These are phyloP conservation scores for Schizothecium vesticola DNA, from an alignment of 495 filamentous ascomycete species.

Conservation along the genomic window DNA sequence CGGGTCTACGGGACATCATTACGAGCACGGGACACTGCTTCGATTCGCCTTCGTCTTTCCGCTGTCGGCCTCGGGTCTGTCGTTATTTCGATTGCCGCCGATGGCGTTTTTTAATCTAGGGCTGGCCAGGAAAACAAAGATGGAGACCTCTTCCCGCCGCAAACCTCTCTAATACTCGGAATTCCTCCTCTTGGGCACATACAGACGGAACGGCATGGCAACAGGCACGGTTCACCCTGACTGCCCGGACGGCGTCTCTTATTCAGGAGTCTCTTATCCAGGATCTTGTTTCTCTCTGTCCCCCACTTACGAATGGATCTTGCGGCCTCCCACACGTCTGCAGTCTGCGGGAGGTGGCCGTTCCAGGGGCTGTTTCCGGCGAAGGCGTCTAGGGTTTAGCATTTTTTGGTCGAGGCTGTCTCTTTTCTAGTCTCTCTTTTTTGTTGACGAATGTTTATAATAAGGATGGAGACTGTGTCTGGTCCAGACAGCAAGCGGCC, in stretches of 20 bases:
- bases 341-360: background rate
- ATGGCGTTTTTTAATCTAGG: conserved; percentile 12
- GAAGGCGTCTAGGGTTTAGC: conserved; percentile 14
- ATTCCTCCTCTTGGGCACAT: conserved; percentile 20
- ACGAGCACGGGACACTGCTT: conserved; percentile 25
- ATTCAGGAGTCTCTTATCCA: background rate
- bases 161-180: conserved; percentile 29
- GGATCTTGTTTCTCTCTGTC: conserved; percentile 11
- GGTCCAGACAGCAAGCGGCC: background rate
- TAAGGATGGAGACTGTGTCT: conserved; percentile 5
- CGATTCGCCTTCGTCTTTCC: conserved; percentile 10
- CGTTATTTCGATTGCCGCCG: conserved; percentile 12
- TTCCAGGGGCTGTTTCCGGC: conserved; percentile 2
- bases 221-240: conserved; percentile 15
- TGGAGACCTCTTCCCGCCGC: conserved; percentile 9
- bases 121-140: background rate
- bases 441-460: conserved; percentile 12
- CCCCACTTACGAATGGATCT: conserved; percentile 18
- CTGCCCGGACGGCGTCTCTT: conserved; percentile 11
- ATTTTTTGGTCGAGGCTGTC: conserved; percentile 15
- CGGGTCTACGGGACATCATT: conserved; percentile 24
- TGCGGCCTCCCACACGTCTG: conserved; percentile 4
- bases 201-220: conserved; percentile 22
- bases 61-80: conserved; percentile 13
- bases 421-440: conserved; percentile 10